These are phyloP conservation scores for Suhomyces bolitotheri DNA, from an alignment of 1,139 yeast genomes.

Conservation along the genomic window DNA sequence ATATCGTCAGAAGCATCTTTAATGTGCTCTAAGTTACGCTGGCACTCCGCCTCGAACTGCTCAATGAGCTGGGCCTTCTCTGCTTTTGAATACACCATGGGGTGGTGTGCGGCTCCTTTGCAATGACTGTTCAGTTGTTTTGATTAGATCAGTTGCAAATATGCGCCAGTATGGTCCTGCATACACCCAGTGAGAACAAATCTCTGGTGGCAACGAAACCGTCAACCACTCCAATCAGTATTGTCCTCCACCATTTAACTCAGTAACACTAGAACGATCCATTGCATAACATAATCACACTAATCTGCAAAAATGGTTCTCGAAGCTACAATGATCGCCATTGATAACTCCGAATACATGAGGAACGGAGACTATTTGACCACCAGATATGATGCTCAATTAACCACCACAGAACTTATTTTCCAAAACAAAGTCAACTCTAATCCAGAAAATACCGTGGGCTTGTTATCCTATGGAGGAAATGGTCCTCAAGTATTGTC, in stretches of 20 bases:
- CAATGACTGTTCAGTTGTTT: conserved; percentile 3
- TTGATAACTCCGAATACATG: conserved; percentile 95
- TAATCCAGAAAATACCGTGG: conserved; percentile 94
- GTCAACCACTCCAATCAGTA: too few relatives aligned
- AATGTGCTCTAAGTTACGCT: conserved; percentile 21
- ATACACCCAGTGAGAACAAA: too few relatives aligned
- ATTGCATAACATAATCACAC: too few relatives aligned
- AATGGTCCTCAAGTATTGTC: conserved; percentile 81
- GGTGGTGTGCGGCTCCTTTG: background rate
- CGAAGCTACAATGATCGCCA: conserved; percentile 93
- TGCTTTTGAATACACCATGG: conserved; percentile 28
- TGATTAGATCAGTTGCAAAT: conserved; percentile 9
- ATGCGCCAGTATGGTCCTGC: conserved; percentile 11
- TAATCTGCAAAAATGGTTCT: conserved; percentile 82
- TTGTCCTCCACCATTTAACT: conserved; percentile 9
- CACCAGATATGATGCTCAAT: conserved; percentile 88
- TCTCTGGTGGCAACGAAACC: background rate
- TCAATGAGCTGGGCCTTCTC: conserved; percentile 41
- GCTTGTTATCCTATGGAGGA: conserved; percentile 86
- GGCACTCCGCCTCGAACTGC: conserved; percentile 25
- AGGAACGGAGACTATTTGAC: conserved; percentile 93
- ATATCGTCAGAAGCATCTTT: conserved; percentile 17
- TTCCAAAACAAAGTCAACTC: conserved; percentile 84
- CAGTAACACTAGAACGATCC: too few relatives aligned
- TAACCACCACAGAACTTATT: conserved; percentile 86